phyloP scores from a whole-genome alignment of 768 basidiomycete species.

The Phylloporus sp. region DNA sequence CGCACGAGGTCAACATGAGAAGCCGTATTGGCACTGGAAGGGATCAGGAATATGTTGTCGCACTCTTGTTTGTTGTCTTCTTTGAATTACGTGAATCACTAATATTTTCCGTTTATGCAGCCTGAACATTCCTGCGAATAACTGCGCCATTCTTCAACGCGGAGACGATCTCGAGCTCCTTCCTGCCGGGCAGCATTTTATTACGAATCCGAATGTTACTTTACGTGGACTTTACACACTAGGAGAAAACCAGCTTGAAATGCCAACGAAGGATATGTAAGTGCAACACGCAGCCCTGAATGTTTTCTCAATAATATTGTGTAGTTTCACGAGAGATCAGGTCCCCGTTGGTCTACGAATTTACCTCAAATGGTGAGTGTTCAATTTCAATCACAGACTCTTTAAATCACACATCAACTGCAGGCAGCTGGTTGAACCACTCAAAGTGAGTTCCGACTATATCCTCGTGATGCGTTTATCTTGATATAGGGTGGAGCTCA shows the following conservation, averaged over 20 bases:
- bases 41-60: constrained; percentile 67
- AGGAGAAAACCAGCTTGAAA: constrained; percentile 80
- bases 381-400: background rate
- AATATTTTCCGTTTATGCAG: constrained; percentile 31
- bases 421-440: constrained; percentile 48
- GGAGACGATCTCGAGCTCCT: constrained; percentile 77
- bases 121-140: constrained; percentile 79
- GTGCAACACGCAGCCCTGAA: constrained; percentile 18
- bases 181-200: constrained; percentile 77
- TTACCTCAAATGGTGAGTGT: constrained; percentile 68
- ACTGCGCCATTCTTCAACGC: constrained; percentile 79
- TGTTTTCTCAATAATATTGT: background rate
- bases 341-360: constrained; percentile 81
- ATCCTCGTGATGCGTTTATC: constrained; percentile 32
- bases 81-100: background rate
- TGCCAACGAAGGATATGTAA: constrained; percentile 85
- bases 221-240: constrained; percentile 74
- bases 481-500: constrained; percentile 47
- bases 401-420: background rate
- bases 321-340: constrained; percentile 78
- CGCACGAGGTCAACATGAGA: constrained; percentile 76
- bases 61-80: constrained; percentile 55
- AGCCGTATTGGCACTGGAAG: constrained; percentile 42
- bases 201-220: constrained; percentile 80
- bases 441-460: constrained; percentile 33